A percentile compares a stretch with the other conserved stretches of the same genome.
These are phyloP conservation scores for Iris macrosiphon DNA, from an alignment of 106 monocot genomes.

Conservation along the genomic window DNA sequence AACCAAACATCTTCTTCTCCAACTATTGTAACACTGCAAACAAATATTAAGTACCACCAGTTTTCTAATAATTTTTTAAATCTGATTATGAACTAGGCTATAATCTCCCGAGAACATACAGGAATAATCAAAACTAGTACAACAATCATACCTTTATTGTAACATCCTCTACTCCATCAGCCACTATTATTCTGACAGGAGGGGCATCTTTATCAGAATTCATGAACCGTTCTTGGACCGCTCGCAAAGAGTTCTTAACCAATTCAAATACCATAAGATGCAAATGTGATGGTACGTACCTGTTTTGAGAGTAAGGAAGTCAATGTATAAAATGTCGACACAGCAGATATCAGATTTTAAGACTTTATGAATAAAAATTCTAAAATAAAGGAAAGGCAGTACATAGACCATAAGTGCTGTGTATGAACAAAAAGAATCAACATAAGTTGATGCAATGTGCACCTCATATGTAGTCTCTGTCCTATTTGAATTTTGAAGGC, in stretches of 20 bases:
- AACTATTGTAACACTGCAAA: too few species aligned
- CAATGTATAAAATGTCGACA: neutral
- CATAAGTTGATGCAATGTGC: too few species aligned
- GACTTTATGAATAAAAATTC: neutral
- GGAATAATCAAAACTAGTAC: too few species aligned
- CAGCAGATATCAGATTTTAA: neutral
- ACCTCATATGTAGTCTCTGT: too few species aligned
- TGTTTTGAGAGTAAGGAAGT: slow-evolving; percentile 13
- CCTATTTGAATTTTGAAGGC: too few species aligned
- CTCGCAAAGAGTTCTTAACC: slow-evolving; percentile 90
- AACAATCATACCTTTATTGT: slow-evolving; percentile 67
- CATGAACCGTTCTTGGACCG: slow-evolving; percentile 80
- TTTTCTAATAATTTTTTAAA: too few species aligned
- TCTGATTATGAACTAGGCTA: too few species aligned
- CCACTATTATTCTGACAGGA: slow-evolving; percentile 85
- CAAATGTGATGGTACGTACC: slow-evolving; percentile 87
- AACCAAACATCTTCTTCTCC: too few species aligned
- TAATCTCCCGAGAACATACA: too few species aligned
- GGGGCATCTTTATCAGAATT: slow-evolving; percentile 65
- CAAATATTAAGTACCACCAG: too few species aligned
- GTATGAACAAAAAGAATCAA: too few species aligned
- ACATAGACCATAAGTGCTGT: too few species aligned
- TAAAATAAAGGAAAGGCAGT: neutral
- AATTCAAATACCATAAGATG: slow-evolving; percentile 92
- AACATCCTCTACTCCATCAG: slow-evolving; percentile 90